These are phyloP conservation scores for Rhizophora mangle DNA, from an alignment of 345 rosid genomes.

Conservation along the genomic window DNA sequence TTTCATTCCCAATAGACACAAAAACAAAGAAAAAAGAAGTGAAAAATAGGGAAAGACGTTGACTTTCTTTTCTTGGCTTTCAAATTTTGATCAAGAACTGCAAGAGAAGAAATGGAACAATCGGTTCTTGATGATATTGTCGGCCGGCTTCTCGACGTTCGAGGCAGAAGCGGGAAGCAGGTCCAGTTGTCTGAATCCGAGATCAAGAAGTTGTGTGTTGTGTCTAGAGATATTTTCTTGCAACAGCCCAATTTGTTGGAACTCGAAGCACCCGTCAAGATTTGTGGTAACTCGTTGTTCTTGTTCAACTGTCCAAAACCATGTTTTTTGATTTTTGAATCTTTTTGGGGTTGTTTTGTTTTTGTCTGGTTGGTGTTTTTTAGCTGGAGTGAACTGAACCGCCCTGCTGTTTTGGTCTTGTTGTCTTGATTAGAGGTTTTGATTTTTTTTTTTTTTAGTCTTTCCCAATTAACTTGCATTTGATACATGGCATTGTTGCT, in stretches of 20 bases:
- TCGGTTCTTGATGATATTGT: conserved; percentile 59
- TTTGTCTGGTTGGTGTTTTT: no score
- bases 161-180: conserved; percentile 62
- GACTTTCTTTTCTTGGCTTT: not conserved
- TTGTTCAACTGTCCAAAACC: not conserved
- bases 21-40: not conserved
- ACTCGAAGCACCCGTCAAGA: conserved; percentile 80
- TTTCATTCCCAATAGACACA: not conserved
- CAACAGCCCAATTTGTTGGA: conserved; percentile 69
- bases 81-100: not conserved
- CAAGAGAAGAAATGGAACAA: conserved; percentile 41
- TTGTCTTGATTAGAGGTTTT: no score
- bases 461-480: no score
- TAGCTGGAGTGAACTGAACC: no score
- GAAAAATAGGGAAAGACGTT: not conserved
- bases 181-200: conserved; percentile 70
- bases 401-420: no score
- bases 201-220: conserved; percentile 60
- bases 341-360: not conserved
- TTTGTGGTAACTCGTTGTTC: conserved; percentile 47
- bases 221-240: conserved; percentile 60
- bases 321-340: not conserved
- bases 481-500: no score
- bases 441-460: no score
- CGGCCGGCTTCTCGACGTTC: conserved; percentile 53